Evolutionary conservation across 78 protist genomes (phyloP).

Genomic region (slime mould (Dictyostelium discoideum)): dicty_2.7 NC_007089.4:4330001-4330500

Average conservation of each 20-base stretch:
- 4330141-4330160: conserved; percentile 29
- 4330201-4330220: conserved; percentile 65
- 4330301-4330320: conserved; percentile 58
- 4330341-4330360: conserved; percentile 49
- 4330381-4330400: conserved; percentile 8
- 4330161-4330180: conserved; percentile 72
- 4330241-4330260: conserved; percentile 77
- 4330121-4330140: no score
- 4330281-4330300: conserved; percentile 68
- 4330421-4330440: not conserved
- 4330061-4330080: conserved; percentile 38
- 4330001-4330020: conserved; percentile 53
- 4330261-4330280: conserved; percentile 23
- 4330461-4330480: no score
- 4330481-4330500: not conserved
- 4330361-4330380: not conserved
- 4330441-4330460: not conserved
- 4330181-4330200: conserved; percentile 77
- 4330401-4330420: not conserved
- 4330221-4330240: conserved; percentile 53
- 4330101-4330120: no score
- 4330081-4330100: no score
- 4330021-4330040: conserved; percentile 68
- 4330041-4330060: conserved; percentile 55
- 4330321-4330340: conserved; percentile 23